Evolutionary conservation across 1,139 yeast genomes (phyloP).

Genomic region (Pichia sp.): DNA sequence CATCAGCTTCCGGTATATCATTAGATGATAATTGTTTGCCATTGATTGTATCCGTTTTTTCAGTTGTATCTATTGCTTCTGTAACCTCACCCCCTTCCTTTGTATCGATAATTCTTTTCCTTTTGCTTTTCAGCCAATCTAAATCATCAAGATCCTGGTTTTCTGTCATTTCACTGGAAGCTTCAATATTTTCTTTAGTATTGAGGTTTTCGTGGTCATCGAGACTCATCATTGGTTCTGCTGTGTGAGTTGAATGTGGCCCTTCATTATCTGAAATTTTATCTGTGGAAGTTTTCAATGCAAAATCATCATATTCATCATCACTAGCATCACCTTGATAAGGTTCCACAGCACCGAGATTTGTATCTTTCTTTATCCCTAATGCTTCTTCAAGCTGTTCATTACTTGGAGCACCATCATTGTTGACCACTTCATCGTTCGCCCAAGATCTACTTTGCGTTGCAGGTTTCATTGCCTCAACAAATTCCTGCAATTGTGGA

Average conservation of each 20-base stretch:
- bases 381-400: constrained; percentile 20
- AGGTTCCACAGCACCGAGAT: constrained; percentile 12
- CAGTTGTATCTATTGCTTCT: constrained; percentile 9
- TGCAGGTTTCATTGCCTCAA: constrained; percentile 78
- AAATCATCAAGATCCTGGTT: constrained; percentile 51
- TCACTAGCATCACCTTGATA: constrained; percentile 42
- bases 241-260: too few species aligned
- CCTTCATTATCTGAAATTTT: constrained; percentile 40
- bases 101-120: constrained; percentile 53
- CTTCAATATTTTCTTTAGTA: constrained; percentile 26
- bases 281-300: constrained; percentile 23
- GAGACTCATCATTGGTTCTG: constrained; percentile 18
- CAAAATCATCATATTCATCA: constrained; percentile 46
- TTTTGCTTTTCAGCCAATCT: constrained; percentile 80
- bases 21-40: not conserved
- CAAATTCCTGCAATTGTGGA: constrained; percentile 67
- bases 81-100: constrained; percentile 17
- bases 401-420: constrained; percentile 40
- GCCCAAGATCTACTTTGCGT: constrained; percentile 64
- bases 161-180: not conserved
- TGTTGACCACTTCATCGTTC: constrained; percentile 56
- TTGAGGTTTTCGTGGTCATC: constrained; percentile 43
- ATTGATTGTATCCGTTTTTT: not conserved
- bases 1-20: constrained; percentile 13
- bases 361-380: constrained; percentile 11